Evolutionary conservation across 2,329 filamentous ascomycete species (phyloP), one percentile per base, ranked within the genome.

Genomic region (Sphaerostilbella broomeana): DNA sequence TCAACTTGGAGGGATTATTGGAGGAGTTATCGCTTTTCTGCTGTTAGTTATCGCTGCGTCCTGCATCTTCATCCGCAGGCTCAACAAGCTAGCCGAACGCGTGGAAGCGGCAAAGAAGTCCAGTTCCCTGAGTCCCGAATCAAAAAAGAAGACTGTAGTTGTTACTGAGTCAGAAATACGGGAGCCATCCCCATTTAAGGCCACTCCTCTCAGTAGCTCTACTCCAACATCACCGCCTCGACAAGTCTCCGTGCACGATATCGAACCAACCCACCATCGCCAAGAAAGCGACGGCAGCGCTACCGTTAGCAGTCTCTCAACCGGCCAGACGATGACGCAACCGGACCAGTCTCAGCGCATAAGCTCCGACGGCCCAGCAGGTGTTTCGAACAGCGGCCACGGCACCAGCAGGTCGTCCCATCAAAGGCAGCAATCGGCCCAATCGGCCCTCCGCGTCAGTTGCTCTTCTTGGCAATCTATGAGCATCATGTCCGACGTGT

Each of bases 1-100:
- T 1, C 60, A 68, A 18, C 57, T 79, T 3, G 73, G 68, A 3
- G 75, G 75, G 2, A 74, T 78, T 16, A 63, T 78, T 22, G 70
- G 65, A 2, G 74, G 71, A 1, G 68, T 67, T 10, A 57, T 72
- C 3, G 63, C 61, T 1, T 51, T 78, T 9, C 56, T 79, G 2
- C 40, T 73, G 2, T 57, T 69, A 18, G 61, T 77, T 9, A 26
- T 77, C 5, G 56, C 64, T 3, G 64, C 64, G 0, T 61, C 72
- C 2, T 69, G 62, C 43, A 56, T 75, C 34, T 66, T 78, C 32
- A 61, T 78, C 31, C 63, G 68, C 2, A 68, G 67, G 8, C 62
- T 78, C 12, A 73, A 64, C 42, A 64, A 58, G 28, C 65, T 71
- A 15, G 63, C 68, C 48, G 57, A 56, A 19, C 60, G 60, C 6